Percentiles rank a stretch among this genome's conserved stretches.
phyloP scores from a whole-genome alignment of 768 basidiomycete species.

The Podaxis sp. region DNA sequence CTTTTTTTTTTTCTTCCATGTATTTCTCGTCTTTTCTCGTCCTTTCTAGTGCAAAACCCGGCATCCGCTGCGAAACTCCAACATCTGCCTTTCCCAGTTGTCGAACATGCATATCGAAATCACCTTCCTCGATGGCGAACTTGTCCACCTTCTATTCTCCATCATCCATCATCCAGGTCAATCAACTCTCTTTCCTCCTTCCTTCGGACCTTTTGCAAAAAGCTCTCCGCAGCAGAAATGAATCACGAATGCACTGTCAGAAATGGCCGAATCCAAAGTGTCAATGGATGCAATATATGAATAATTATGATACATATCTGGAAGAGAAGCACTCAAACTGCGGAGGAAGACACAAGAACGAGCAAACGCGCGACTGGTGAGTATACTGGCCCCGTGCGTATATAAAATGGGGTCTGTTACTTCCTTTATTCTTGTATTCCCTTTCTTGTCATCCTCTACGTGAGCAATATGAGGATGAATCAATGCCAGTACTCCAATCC shows the following conservation, averaged over 20 bases:
- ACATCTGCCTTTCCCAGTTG: constrained; percentile 52
- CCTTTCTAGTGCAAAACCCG: no score
- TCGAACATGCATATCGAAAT: constrained; percentile 56
- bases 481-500: no score
- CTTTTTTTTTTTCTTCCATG: no score
- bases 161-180: constrained; percentile 32
- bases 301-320: constrained; percentile 50
- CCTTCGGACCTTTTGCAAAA: constrained; percentile 65
- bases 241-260: constrained; percentile 41
- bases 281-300: constrained; percentile 53
- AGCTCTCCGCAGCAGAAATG: constrained; percentile 64
- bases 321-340: constrained; percentile 48
- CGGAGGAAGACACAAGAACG: constrained; percentile 62
- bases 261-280: constrained; percentile 40
- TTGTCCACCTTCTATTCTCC: constrained; percentile 52
- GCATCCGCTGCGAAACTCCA: constrained; percentile 66
- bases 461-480: no score
- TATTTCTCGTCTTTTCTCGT: no score
- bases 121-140: constrained; percentile 50
- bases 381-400: constrained; percentile 74
- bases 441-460: no score
- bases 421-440: no score
- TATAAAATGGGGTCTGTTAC: constrained; percentile 12
- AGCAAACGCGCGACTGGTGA: constrained; percentile 66
- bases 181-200: constrained; percentile 68